phyloP scores from a whole-genome alignment of 805 yeast species.

The Saccharomycopsis oosterbeekiorum region DNA sequence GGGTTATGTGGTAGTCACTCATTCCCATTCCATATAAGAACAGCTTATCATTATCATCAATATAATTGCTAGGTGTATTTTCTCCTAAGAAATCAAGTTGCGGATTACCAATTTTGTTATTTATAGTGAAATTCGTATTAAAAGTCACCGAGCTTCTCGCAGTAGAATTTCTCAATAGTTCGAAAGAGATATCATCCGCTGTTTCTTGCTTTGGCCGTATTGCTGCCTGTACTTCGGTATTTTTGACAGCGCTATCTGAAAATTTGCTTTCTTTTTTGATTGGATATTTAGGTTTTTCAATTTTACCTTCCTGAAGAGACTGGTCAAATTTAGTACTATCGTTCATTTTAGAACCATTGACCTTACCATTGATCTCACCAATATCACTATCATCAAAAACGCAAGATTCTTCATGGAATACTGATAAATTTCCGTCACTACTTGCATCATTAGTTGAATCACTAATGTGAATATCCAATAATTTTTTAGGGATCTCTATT shows the following conservation, averaged over 20 bases:
- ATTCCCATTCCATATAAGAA: too few species aligned
- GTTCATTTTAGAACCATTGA: neutral
- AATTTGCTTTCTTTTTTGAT: neutral
- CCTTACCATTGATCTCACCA: neutral
- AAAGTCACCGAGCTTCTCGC: neutral
- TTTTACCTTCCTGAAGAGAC: too few species aligned
- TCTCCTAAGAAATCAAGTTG: neutral
- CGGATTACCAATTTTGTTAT: too few species aligned
- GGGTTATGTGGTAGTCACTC: neutral
- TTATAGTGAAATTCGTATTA: neutral
- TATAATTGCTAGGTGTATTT: too few species aligned
- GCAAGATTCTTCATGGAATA: neutral
- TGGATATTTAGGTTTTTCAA: neutral
- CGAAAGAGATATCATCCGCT: neutral
- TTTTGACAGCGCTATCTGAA: neutral
- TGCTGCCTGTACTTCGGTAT: neutral
- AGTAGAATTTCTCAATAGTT: neutral
- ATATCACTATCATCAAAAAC: neutral
- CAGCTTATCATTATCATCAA: too few species aligned
- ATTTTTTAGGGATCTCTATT: conserved; percentile 11
- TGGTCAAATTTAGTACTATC: too few species aligned
- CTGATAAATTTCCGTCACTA: neutral
- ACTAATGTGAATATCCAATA: neutral
- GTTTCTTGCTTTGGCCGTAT: neutral
- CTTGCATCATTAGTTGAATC: neutral